These are phyloP conservation scores for Fusarium sp. DNA, from an alignment of 2,329 filamentous ascomycete species.

Conservation along the genomic window DNA sequence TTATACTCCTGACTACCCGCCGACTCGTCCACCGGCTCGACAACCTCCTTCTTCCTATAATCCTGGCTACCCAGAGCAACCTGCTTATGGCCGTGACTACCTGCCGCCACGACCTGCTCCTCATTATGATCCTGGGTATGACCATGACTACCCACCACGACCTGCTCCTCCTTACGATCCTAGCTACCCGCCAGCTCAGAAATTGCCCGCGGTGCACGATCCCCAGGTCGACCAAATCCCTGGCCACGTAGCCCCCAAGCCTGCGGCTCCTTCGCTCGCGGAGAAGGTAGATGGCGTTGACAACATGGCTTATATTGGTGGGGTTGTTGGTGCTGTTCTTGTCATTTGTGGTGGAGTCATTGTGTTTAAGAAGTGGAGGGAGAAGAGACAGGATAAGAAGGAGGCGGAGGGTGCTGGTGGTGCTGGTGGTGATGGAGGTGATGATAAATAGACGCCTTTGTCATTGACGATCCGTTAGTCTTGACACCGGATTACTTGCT, in stretches of 20 bases:
- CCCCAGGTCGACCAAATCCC: not conserved
- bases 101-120: not conserved
- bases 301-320: not conserved
- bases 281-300: not conserved
- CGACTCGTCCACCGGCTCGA: not conserved
- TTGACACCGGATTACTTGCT: not conserved
- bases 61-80: not conserved
- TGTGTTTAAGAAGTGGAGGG: not conserved
- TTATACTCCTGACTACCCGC: not conserved
- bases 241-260: not conserved
- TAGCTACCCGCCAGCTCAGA: not conserved
- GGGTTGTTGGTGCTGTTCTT: not conserved
- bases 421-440: too few relatives aligned
- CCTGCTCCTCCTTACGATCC: not conserved
- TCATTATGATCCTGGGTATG: not conserved
- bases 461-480: fast-evolving
- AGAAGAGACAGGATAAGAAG: not conserved
- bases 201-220: not conserved
- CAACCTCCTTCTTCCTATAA: not conserved
- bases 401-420: not conserved
- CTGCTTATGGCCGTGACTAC: not conserved
- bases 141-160: too few relatives aligned
- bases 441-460: not conserved
- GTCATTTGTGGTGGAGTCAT: not conserved
- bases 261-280: not conserved